Percentiles rank a stretch among this genome's conserved stretches.
Conservation (phyloP, 2,329 filamentous ascomycete species). For the Triangularia verruculosa region DNA sequence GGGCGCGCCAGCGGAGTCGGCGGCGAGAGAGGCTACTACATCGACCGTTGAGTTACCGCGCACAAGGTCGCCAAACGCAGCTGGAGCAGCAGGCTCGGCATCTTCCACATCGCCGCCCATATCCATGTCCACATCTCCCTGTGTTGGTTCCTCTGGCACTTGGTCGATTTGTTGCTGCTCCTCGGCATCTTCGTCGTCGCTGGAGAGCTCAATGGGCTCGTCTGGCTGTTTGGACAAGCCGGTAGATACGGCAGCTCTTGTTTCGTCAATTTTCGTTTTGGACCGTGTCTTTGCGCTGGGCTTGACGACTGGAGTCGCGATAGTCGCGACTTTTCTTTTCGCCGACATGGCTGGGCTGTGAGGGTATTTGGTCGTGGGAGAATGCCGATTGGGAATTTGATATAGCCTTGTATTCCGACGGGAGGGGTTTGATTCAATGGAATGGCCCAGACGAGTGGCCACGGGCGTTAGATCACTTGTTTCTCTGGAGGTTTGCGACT, state of each 20-base stretch:
- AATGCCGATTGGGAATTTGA: background rate
- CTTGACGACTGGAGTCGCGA: conserved; percentile 55
- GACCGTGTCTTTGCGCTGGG: conserved; percentile 49
- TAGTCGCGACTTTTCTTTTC: conserved; percentile 58
- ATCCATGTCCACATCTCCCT: conserved; percentile 22
- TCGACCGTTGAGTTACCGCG: conserved; percentile 69
- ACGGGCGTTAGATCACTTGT: background rate
- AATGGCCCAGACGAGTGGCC: background rate
- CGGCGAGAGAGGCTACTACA: conserved; percentile 60
- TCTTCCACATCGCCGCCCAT: conserved; percentile 37
- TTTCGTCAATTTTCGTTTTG: conserved; percentile 56
- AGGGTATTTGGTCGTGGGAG: background rate
- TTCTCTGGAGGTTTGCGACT: background rate
- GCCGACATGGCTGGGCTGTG: conserved; percentile 47
- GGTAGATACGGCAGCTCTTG: conserved; percentile 51
- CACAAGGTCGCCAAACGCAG: conserved; percentile 85
- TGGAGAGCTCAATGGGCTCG: conserved; percentile 57
- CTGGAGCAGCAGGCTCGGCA: conserved; percentile 50
- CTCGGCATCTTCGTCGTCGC: conserved; percentile 43
- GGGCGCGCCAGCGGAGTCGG: conserved; percentile 18
- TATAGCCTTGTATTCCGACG: background rate
- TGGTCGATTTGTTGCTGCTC: conserved; percentile 23
- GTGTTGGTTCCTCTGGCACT: conserved; percentile 22
- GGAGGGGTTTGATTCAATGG: background rate
- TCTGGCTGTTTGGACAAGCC: conserved; percentile 36